Percentiles rank a stretch among this genome's conserved stretches.
Evolutionary conservation across 2,329 filamentous ascomycete genomes (phyloP).

Genomic region (Fusarium azukiicola): DNA sequence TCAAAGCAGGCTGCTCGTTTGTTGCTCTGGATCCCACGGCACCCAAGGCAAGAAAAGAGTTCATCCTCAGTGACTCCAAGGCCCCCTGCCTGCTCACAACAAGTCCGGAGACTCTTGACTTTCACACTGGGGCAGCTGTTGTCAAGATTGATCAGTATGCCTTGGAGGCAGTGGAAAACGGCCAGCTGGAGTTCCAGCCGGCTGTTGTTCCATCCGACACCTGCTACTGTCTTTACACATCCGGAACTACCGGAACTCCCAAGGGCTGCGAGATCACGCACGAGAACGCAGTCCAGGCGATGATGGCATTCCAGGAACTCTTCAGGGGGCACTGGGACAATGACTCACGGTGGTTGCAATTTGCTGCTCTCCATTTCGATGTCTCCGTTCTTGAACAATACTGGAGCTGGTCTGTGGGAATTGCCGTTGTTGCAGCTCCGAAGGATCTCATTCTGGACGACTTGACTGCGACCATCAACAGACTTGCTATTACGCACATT

Average conservation of each 20-base stretch:
- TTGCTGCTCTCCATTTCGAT: conserved; percentile 97
- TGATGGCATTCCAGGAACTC: conserved; percentile 91
- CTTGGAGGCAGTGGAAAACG: conserved; percentile 51
- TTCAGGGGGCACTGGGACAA: conserved; percentile 88
- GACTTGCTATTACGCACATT: conserved; percentile 91
- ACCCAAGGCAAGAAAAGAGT: conserved; percentile 86
- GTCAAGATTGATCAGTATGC: conserved; percentile 58
- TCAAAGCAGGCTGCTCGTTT: conserved; percentile 91
- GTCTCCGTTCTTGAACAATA: conserved; percentile 97
- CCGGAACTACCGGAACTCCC: conserved; percentile 91
- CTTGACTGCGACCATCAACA: conserved; percentile 85
- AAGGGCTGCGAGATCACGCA: conserved; percentile 95
- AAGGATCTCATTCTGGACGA: conserved; percentile 93
- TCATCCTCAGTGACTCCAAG: conserved; percentile 88
- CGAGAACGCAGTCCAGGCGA: conserved; percentile 92
- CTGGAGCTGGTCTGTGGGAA: conserved; percentile 96
- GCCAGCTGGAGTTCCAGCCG: conserved; percentile 41
- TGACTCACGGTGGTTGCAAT: conserved; percentile 92
- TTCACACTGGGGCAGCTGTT: conserved; percentile 57
- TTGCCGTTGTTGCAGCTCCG: conserved; percentile 90
- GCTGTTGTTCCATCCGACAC: conserved; percentile 71
- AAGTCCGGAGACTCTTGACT: conserved; percentile 55
- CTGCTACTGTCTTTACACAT: conserved; percentile 93
- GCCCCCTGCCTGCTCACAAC: conserved; percentile 83
- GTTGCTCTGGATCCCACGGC: conserved; percentile 89